A percentile compares a stretch with the other conserved stretches of the same genome.
Evolutionary conservation across 129 eudicot genomes (phyloP).

Genomic region (Lactuca sativa): DNA sequence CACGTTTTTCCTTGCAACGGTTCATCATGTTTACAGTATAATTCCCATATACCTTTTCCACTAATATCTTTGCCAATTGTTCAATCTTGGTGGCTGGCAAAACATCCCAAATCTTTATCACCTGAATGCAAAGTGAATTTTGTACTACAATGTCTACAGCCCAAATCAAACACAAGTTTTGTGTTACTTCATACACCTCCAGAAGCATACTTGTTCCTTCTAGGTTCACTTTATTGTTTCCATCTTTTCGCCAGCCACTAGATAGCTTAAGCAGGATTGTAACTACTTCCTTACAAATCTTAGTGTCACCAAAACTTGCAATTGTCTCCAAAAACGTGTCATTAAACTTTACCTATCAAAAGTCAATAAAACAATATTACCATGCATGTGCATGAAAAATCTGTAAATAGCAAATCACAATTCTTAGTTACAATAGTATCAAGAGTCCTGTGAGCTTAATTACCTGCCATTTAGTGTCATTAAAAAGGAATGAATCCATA

Average conservation of each 20-base stretch:
- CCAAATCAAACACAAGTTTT: slow-evolving; percentile 41
- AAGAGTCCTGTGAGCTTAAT: not conserved
- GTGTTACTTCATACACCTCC: slow-evolving; percentile 40
- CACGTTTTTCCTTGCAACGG: slow-evolving; percentile 42
- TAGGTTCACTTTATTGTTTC: slow-evolving; percentile 5
- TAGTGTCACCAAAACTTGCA: slow-evolving; percentile 7
- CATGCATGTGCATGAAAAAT: too few species aligned
- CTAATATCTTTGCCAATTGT: slow-evolving; percentile 37
- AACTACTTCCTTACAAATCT: slow-evolving; percentile 37
- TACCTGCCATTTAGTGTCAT: slow-evolving; percentile 61
- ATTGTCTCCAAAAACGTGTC: slow-evolving; percentile 43
- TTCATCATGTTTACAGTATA: slow-evolving; percentile 38
- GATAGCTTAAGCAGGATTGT: slow-evolving; percentile 43
- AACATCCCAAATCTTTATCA: slow-evolving; percentile 57
- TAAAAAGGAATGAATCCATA: slow-evolving; percentile 37
- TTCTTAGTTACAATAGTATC: not conserved
- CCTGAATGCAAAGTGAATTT: slow-evolving; percentile 44
- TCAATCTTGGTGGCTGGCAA: slow-evolving; percentile 39
- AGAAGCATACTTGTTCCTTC: slow-evolving; percentile 33
- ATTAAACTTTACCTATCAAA: slow-evolving; percentile 41
- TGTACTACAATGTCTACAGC: slow-evolving; percentile 42
- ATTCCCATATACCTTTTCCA: slow-evolving; percentile 35
- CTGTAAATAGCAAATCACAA: not conserved
- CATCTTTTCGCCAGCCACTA: slow-evolving; percentile 42
- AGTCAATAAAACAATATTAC: not conserved